phyloP scores from a whole-genome alignment of 2,329 filamentous ascomycete genomes.

The Penicillium freii region DNA sequence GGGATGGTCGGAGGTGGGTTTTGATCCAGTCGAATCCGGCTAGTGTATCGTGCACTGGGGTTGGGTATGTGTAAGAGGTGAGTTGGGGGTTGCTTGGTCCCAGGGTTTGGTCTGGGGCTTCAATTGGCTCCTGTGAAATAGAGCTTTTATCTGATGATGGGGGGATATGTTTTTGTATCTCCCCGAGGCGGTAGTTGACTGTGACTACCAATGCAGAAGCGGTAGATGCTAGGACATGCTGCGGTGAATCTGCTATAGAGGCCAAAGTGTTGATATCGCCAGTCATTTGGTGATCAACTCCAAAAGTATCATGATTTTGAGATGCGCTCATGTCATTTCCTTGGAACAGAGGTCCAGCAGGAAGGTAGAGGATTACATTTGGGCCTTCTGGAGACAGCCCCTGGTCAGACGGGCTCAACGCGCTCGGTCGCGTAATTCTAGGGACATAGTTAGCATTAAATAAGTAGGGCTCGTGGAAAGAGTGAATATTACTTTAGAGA shows the following conservation, averaged over 20 bases:
- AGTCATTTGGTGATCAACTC: background rate
- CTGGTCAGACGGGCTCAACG: background rate
- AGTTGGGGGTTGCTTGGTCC: background rate
- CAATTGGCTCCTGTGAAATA: background rate
- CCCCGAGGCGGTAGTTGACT: slow-evolving; percentile 42
- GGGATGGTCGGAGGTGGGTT: slow-evolving; percentile 29
- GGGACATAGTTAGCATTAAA: background rate
- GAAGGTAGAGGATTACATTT: slow-evolving; percentile 40
- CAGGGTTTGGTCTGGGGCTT: background rate
- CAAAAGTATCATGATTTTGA: background rate
- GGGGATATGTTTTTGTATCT: background rate
- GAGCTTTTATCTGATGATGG: background rate
- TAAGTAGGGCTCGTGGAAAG: background rate
- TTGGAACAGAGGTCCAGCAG: slow-evolving; percentile 36
- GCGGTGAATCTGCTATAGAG: slow-evolving; percentile 11
- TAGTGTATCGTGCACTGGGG: slow-evolving; percentile 41
- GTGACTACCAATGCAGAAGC: slow-evolving; percentile 40
- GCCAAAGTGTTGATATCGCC: background rate
- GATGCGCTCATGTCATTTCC: background rate
- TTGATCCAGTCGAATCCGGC: slow-evolving; percentile 41
- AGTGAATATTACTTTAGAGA: slow-evolving; percentile 23
- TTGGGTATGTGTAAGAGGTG: slow-evolving; percentile 33
- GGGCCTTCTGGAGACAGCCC: slow-evolving; percentile 4
- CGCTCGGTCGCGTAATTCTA: slow-evolving; percentile 25
- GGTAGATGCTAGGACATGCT: slow-evolving; percentile 31